Conservation (phyloP, 2,329 filamentous ascomycete species). For the Penicillium sp. region DNA sequence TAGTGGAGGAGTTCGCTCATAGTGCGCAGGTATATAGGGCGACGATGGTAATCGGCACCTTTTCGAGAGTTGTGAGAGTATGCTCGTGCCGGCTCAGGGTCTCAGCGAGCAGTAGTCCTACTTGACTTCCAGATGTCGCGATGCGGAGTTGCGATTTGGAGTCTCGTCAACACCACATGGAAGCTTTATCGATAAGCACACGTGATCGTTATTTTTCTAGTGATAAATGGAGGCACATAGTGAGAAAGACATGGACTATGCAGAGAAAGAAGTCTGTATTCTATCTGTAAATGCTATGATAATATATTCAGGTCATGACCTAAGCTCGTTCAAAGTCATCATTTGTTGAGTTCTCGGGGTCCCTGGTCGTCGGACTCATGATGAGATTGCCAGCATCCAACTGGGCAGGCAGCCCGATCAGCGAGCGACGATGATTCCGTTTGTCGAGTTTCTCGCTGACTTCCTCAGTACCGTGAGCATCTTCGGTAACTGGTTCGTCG, state of each 20-base stretch:
- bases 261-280: constrained; percentile 7
- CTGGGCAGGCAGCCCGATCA: constrained; percentile 48
- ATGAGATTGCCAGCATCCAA: constrained; percentile 55
- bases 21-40: neutral
- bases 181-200: constrained; percentile 32
- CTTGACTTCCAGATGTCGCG: too few relatives aligned
- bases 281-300: constrained; percentile 25
- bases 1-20: constrained; percentile 65
- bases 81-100: too few relatives aligned
- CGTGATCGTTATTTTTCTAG: too few relatives aligned
- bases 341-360: constrained; percentile 36
- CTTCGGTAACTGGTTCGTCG: constrained; percentile 30
- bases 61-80: too few relatives aligned
- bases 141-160: too few relatives aligned
- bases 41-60: too few relatives aligned
- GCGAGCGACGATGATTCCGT: constrained; percentile 55
- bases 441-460: constrained; percentile 56
- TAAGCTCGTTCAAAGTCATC: constrained; percentile 51
- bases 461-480: constrained; percentile 37
- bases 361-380: constrained; percentile 31
- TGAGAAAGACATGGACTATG: neutral
- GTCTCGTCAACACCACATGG: too few relatives aligned
- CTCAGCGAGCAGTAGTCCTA: too few relatives aligned
- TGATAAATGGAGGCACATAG: too few relatives aligned
- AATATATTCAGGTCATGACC: constrained; percentile 16